These are phyloP conservation scores for Gymnopilus dilepis DNA, from an alignment of 768 basidiomycete species.

Conservation along the genomic window DNA sequence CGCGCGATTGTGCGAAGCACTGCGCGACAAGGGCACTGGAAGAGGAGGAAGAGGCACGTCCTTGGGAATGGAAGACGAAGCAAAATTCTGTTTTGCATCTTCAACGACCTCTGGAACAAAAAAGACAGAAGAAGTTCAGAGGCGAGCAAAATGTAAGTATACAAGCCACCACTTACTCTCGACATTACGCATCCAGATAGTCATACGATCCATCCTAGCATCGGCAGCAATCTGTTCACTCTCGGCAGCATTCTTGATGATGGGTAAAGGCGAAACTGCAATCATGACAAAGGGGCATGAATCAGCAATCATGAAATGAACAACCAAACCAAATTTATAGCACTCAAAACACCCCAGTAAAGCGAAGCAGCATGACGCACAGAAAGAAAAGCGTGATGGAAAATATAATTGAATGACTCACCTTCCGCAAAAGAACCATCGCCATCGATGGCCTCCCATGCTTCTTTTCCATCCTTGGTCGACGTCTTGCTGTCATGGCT, in stretches of 20 bases:
- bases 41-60: constrained; percentile 61
- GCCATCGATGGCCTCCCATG: constrained; percentile 26
- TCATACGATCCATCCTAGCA: constrained; percentile 68
- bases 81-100: constrained; percentile 79
- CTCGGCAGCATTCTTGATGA: constrained; percentile 56
- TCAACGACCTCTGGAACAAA: constrained; percentile 71
- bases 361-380: not conserved
- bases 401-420: constrained; percentile 22
- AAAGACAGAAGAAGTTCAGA: constrained; percentile 13
- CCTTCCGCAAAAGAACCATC: constrained; percentile 27
- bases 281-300: constrained; percentile 2
- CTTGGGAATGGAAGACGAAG: constrained; percentile 51
- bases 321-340: not conserved
- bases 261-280: constrained; percentile 53
- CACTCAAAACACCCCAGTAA: too few species aligned
- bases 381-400: constrained; percentile 13
- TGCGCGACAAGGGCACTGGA: constrained; percentile 63
- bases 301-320: constrained; percentile 1
- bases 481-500: constrained; percentile 25
- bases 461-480: constrained; percentile 29
- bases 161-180: constrained; percentile 63
- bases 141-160: not conserved
- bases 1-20: constrained; percentile 50
- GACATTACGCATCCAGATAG: constrained; percentile 81
- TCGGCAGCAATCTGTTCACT: constrained; percentile 61